Conservation (phyloP, 2,329 filamentous ascomycete species). For the Cytospora piceicola region DNA sequence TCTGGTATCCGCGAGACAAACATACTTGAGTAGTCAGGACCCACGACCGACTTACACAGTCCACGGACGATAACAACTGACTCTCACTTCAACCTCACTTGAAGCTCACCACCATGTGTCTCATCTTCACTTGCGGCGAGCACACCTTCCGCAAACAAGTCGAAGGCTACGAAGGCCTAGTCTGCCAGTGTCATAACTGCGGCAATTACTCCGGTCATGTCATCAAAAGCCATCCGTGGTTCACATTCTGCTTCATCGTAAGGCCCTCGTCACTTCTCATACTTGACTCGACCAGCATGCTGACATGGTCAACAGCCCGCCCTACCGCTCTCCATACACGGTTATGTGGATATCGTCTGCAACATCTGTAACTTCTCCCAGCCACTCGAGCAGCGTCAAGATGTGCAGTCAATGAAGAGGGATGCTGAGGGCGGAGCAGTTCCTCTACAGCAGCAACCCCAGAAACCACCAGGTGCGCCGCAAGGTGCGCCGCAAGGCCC, state of each 20-base stretch:
- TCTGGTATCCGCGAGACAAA: neutral
- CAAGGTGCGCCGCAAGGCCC: conserved; percentile 40
- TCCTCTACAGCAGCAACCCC: conserved; percentile 42
- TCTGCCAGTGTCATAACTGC: conserved; percentile 69
- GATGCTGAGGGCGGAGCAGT: conserved; percentile 44
- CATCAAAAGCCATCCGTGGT: conserved; percentile 70
- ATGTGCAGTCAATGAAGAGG: conserved; percentile 55
- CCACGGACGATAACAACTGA: no score
- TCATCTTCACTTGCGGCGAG: conserved; percentile 66
- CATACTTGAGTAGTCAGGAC: no score
- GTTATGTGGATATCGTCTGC: conserved; percentile 72
- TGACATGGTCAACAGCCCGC: conserved; percentile 55
- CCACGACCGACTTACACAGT: conserved; percentile 2
- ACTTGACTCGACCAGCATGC: neutral
- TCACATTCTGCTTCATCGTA: conserved; percentile 78
- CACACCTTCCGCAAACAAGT: conserved; percentile 64
- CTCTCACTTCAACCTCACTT: conserved; percentile 6
- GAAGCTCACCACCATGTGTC: conserved; percentile 53
- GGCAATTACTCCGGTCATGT: conserved; percentile 66
- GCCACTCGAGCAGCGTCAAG: conserved; percentile 60
- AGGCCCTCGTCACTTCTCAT: conserved; percentile 34
- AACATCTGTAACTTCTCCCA: conserved; percentile 78
- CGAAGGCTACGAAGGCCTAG: conserved; percentile 63
- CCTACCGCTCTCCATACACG: conserved; percentile 70
- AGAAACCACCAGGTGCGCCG: conserved; percentile 40